Evolutionary conservation across 2,329 filamentous ascomycete species (phyloP), one percentile per base, ranked within the genome.

Genomic region (Colletotrichum orbiculare): DNA sequence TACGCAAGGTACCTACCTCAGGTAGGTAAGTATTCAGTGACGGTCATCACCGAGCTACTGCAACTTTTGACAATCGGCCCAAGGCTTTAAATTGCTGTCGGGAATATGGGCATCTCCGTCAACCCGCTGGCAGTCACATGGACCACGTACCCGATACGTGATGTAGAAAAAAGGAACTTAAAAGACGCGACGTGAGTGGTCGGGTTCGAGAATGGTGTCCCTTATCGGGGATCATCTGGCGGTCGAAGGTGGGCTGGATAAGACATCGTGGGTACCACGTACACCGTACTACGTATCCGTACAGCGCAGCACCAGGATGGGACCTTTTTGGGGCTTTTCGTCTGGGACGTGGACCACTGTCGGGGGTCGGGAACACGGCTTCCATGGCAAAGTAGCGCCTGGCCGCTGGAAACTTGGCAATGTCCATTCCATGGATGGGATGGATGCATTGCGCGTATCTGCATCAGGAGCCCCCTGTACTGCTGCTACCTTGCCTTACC

Each of bases 381-480:
- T 17, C 17, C 17, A 17, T 17, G 17, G 56, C 56, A 60, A 45
- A 47, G 35, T 34, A 41, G 39, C 54, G 47, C 60, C 48, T 54
- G 54, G 49, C 15, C 15, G 15, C 15, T 17, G 15, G 15, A 39
- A 61, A 61, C 39, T 38, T 49, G 45, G 37, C 11, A 37, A 33
- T 25, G 25, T 25, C 25, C 3, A 53, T 62, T 56, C 62, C 56
- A 62, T 58, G 62, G 58, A 66, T 52, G 62, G 47, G 50, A 57
- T 65, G 47, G 50, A 57, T 65, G 58, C 58, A 65, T 65, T 57
- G 58, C 58, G 62, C 62, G 52, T 57, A 65, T 65, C 58, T 62
- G 58, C 63, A 63, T 57, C 63, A 66, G 50, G 57, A 60, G 39
- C 6, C 35, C 49, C 42, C 50, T 47, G 34, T n/a, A 25, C 47